Base-by-base conservation (phyloP, 441 rosid species). In the Adansonia gregorii region DNA sequence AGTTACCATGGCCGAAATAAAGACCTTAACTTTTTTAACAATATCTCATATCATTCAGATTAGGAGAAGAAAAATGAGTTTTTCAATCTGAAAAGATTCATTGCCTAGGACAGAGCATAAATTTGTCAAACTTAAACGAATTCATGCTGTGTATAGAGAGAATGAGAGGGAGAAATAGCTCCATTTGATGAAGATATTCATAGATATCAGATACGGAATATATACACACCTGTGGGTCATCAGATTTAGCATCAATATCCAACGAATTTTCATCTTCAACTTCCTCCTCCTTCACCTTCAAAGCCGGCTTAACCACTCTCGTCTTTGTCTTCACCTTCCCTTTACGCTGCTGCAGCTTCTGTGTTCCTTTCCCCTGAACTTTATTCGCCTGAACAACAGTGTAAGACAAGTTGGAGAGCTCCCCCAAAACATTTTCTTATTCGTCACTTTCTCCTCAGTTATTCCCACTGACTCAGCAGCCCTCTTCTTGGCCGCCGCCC, bases 211-310 rank as follows among this genome's bases (percentile, higher is more conserved):
- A 51, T 3, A 75, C 90, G 67, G 89, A 92, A 17, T 92, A 78
- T 9, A 72, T 87, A 61, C 92, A 89, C 88, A 88, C 87, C 76
- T 89, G 96, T 8, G 96, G 90, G 76, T 93, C 92, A 9, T 88
- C 85, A 2, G 86, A 66, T 43, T 54, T 71, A 0, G 63, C 78
- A 61, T 83, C 89, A 24, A 55, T 51, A 14, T 81, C 84, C 3
- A 76, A 79, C 35, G 17, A 61, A 9, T 77, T 14, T 22, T 64
- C 82, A 24, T 67, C 77, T 10, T 70, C 70, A 5, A 27, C 39
- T 14, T 9, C 72, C 35, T 59, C 55, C 84, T 76, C 89, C 48
- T 63, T 86, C 64, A 0, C 63, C 24, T 19, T 8, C 76, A 73
- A 14, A 60, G 60, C 85, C 45, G 72, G 64, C 78, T 77, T 85